Percentiles rank a stretch among this genome's conserved stretches.
Evolutionary conservation across 352 stramenopile species (phyloP).

Genomic region (Globisporangium radiosum): DNA sequence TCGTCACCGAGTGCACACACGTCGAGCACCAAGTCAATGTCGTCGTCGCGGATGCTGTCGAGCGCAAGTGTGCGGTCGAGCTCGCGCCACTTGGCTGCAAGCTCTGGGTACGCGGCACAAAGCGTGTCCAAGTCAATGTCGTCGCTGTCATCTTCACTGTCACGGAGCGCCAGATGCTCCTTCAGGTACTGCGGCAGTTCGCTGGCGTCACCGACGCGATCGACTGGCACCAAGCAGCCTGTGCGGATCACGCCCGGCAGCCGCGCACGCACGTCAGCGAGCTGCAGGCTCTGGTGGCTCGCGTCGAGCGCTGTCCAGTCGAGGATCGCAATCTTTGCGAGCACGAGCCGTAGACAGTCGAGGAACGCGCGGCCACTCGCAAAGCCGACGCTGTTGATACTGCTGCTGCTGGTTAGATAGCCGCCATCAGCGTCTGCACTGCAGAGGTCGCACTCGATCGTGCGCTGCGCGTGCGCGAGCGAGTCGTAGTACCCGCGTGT

Average conservation of each 20-base stretch:
- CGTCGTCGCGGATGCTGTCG: constrained; percentile 25
- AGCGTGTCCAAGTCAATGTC: constrained; percentile 19
- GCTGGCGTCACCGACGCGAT: constrained; percentile 14
- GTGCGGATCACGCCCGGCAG: constrained; percentile 40
- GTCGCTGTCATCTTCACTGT: constrained; percentile 15
- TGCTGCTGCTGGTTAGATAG: background rate
- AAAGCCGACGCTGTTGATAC: constrained; percentile 23
- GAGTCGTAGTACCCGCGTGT: constrained; percentile 63
- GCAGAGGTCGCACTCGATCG: constrained; percentile 27
- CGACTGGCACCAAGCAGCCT: constrained; percentile 25
- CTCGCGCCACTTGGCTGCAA: constrained; percentile 29
- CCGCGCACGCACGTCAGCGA: constrained; percentile 42
- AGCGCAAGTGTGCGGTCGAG: constrained; percentile 15
- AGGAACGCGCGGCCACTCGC: constrained; percentile 41
- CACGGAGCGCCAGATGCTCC: constrained; percentile 19
- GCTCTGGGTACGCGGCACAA: constrained; percentile 19
- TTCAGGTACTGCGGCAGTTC: constrained; percentile 21
- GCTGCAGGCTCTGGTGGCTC: constrained; percentile 37
- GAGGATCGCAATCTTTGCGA: constrained; percentile 72
- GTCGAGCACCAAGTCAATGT: constrained; percentile 44
- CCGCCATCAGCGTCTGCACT: too few species aligned
- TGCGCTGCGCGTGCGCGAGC: constrained; percentile 27
- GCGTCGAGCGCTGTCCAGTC: constrained; percentile 72
- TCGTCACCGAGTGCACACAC: constrained; percentile 13
- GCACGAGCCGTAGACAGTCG: constrained; percentile 59